Conservation (phyloP, 2,329 filamentous ascomycete genomes). For the Zelopaecilomyces penicillatus region DNA sequence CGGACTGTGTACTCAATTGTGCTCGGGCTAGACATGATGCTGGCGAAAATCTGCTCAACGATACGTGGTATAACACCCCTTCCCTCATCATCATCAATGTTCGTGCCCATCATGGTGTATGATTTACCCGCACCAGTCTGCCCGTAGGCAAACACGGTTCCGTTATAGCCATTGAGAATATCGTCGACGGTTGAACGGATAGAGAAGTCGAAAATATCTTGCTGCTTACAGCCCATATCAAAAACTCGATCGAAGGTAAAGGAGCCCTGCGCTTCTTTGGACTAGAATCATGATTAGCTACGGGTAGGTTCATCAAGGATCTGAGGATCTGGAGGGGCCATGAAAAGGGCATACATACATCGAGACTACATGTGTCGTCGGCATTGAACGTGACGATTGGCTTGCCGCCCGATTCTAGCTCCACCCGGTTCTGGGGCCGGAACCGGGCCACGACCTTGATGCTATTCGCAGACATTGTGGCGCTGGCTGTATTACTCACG, state of each 20-base stretch:
- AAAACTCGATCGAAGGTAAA: slow-evolving; percentile 99
- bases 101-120: slow-evolving; percentile 77
- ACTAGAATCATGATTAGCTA: slow-evolving; percentile 44
- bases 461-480: slow-evolving; percentile 53
- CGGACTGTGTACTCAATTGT: slow-evolving; percentile 98
- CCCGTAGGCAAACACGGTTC: slow-evolving; percentile 96
- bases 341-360: slow-evolving; percentile 44
- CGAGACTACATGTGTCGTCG: slow-evolving; percentile 79
- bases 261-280: slow-evolving; percentile 69
- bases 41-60: slow-evolving; percentile 93
- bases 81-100: slow-evolving; percentile 80
- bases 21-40: slow-evolving; percentile 81
- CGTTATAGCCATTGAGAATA: slow-evolving; percentile 98
- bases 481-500: slow-evolving; percentile 15
- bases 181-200: slow-evolving; percentile 95
- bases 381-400: slow-evolving; percentile 84
- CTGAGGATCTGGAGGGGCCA: neutral
- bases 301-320: neutral
- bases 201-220: slow-evolving; percentile 96
- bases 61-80: slow-evolving; percentile 96
- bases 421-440: slow-evolving; percentile 91
- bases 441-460: slow-evolving; percentile 96
- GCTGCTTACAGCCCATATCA: slow-evolving; percentile 82
- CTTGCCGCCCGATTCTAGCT: slow-evolving; percentile 82
- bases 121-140: slow-evolving; percentile 98